These are phyloP conservation scores for Lepidium africanum DNA, from an alignment of 345 rosid species.

Conservation along the genomic window DNA sequence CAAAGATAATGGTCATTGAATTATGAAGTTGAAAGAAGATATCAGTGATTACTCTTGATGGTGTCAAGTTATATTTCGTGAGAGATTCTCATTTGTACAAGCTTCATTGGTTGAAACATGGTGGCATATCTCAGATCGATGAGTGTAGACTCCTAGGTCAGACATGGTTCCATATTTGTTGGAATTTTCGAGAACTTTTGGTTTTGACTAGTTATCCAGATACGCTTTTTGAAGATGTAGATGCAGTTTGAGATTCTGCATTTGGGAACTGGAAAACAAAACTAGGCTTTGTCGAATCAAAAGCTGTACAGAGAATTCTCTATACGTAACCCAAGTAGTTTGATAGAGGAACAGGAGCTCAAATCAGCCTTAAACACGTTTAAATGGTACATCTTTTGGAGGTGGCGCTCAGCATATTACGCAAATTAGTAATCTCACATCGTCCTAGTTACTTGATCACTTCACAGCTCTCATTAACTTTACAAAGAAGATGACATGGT, in stretches of 20 bases:
- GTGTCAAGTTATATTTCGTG: background rate
- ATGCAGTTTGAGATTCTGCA: background rate
- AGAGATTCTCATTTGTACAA: background rate
- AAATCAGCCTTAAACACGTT: background rate
- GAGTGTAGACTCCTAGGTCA: background rate
- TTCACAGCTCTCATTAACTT: background rate
- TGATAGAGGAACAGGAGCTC: background rate
- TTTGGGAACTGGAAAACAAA: background rate
- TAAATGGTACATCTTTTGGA: background rate
- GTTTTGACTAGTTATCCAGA: too few relatives aligned
- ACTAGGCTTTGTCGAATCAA: background rate
- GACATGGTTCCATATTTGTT: too few relatives aligned
- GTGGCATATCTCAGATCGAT: too few relatives aligned
- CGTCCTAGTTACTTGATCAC: background rate
- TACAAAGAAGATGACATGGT: background rate
- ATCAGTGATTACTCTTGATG: background rate
- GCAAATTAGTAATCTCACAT: background rate
- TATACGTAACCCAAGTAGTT: background rate
- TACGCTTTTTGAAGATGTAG: background rate
- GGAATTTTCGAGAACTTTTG: too few relatives aligned
- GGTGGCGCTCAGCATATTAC: background rate
- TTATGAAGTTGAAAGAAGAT: background rate
- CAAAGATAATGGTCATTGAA: background rate
- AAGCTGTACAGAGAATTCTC: background rate
- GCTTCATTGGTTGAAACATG: background rate